These are phyloP conservation scores for Wakefieldia striispora DNA, from an alignment of 768 basidiomycete genomes.

Conservation along the genomic window DNA sequence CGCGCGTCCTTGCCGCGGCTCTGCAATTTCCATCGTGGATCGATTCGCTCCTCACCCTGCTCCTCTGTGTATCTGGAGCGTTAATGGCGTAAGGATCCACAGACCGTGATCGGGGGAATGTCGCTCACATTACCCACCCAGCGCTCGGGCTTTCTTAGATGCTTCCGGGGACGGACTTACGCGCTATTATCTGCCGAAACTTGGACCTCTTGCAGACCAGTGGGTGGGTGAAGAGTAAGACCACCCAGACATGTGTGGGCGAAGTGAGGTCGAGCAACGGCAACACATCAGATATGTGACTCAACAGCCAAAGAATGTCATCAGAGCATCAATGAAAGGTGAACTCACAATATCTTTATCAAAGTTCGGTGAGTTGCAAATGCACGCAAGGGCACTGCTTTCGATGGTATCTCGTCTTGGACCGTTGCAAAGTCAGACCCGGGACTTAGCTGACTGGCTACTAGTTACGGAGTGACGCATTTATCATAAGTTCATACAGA, in stretches of 20 bases:
- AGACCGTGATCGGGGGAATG: not conserved
- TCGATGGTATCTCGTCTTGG: too few relatives aligned
- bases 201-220: conserved; percentile 63
- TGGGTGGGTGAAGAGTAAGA: conserved; percentile 65
- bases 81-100: conserved; percentile 54
- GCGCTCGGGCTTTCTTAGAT: conserved; percentile 45
- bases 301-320: not conserved
- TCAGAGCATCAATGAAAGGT: not conserved
- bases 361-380: not conserved
- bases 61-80: conserved; percentile 39
- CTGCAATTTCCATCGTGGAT: conserved; percentile 54
- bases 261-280: too few relatives aligned
- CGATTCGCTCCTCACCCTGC: conserved; percentile 45
- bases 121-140: not conserved
- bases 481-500: not conserved
- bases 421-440: too few relatives aligned
- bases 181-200: conserved; percentile 58
- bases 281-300: too few relatives aligned
- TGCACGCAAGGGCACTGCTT: too few relatives aligned
- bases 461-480: not conserved
- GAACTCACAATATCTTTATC: not conserved
- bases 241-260: not conserved
- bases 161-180: conserved; percentile 48
- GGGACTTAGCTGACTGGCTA: too few relatives aligned
- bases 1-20: conserved; percentile 55